Evolutionary conservation across 306 rosid species (phyloP).

Genomic region (Ochetophila trinervis): DNA sequence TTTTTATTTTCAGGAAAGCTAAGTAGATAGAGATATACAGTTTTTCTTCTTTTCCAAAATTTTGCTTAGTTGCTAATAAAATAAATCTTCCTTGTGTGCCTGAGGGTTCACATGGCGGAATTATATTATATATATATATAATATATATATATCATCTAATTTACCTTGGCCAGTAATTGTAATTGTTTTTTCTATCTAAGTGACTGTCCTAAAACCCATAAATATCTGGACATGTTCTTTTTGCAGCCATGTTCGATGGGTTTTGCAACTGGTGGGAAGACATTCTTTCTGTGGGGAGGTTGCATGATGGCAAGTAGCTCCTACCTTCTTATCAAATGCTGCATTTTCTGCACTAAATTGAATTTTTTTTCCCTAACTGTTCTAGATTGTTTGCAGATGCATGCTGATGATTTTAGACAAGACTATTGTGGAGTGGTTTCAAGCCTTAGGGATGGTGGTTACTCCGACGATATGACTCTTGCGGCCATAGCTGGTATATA

Average conservation of each 20-base stretch:
- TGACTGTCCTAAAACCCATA: background rate
- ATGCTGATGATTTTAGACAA: constrained; percentile 81
- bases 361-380: constrained; percentile 18
- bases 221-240: constrained; percentile 15
- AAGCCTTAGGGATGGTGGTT: constrained; percentile 87
- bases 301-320: constrained; percentile 96
- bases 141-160: too few species aligned
- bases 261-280: constrained; percentile 98
- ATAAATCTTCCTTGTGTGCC: too few species aligned
- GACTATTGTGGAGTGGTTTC: constrained; percentile 80
- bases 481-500: constrained; percentile 86
- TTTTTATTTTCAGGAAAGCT: too few species aligned
- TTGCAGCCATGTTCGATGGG: constrained; percentile 99
- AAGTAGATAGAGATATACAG: too few species aligned
- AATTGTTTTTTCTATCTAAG: background rate
- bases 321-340: constrained; percentile 16
- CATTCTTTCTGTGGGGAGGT: constrained; percentile 99
- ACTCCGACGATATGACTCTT: constrained; percentile 98
- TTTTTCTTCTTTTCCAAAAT: too few species aligned
- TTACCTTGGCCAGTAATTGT: background rate
- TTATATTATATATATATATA: too few species aligned
- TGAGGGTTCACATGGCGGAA: too few species aligned
- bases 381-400: constrained; percentile 69
- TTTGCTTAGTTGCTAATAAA: too few species aligned
- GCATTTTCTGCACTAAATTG: constrained; percentile 2